Percentiles rank a stretch among this genome's conserved stretches.
Evolutionary conservation across 768 basidiomycete species (phyloP).

Genomic region (Suillus spraguei): DNA sequence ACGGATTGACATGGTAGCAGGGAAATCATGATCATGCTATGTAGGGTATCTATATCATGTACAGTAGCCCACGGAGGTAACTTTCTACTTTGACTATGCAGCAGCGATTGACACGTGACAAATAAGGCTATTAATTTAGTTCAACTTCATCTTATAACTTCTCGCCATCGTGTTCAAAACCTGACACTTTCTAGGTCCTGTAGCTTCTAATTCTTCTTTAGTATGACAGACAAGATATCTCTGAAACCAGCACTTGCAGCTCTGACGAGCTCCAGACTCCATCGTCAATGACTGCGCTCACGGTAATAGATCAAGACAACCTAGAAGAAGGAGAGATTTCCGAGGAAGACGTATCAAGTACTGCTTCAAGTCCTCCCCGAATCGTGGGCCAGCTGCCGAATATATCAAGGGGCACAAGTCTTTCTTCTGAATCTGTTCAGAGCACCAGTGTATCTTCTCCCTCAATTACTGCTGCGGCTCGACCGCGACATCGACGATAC

Average conservation of each 20-base stretch:
- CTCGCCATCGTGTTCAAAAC: background rate
- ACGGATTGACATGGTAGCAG: no score
- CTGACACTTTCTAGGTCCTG: background rate
- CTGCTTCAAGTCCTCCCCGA: background rate
- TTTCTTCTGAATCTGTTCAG: background rate
- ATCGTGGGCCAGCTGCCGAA: background rate
- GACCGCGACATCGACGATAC: constrained; percentile 2
- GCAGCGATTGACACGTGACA: no score
- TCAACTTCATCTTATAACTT: background rate
- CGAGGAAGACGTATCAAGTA: constrained; percentile 15
- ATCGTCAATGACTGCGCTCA: background rate
- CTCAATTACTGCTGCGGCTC: background rate
- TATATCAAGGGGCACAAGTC: background rate
- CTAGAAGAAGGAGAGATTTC: constrained; percentile 28
- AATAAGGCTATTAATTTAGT: background rate
- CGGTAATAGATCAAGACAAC: constrained; percentile 1
- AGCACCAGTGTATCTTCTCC: background rate
- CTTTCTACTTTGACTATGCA: no score
- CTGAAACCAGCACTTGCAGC: background rate
- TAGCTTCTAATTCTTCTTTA: constrained; percentile 2
- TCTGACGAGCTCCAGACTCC: constrained; percentile 6
- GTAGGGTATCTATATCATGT: no score
- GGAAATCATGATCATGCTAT: no score
- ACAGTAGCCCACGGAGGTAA: no score
- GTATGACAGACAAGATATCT: background rate